Percentiles rank a stretch among this genome's conserved stretches.
These are phyloP conservation scores for Hypholoma fasciculare DNA, from an alignment of 768 basidiomycete species.

Conservation along the genomic window DNA sequence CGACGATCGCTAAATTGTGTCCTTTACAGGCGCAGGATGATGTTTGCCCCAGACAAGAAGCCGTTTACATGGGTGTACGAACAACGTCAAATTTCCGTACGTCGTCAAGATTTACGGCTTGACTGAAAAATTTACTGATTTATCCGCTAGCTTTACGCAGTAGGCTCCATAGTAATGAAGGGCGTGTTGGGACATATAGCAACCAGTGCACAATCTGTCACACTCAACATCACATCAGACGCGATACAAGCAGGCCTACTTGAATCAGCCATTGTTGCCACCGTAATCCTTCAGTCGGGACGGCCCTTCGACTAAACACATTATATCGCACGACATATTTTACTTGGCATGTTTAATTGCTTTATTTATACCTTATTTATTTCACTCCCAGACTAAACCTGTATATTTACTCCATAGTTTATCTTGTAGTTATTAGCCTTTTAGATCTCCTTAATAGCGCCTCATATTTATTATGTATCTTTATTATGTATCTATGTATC, in stretches of 20 bases:
- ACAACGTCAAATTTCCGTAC: background rate
- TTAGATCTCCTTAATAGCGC: no score
- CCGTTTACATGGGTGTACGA: constrained; percentile 1
- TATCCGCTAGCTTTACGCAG: background rate
- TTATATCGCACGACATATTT: background rate
- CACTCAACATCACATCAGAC: constrained; percentile 6
- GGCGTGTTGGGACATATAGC: background rate
- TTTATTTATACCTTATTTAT: no score
- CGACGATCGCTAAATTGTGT: background rate
- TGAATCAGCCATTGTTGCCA: constrained; percentile 6
- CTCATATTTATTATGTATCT: background rate
- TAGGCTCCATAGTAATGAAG: background rate
- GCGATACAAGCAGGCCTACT: constrained; percentile 6
- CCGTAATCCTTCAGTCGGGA: background rate
- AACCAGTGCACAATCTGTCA: background rate
- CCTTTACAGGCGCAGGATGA: background rate
- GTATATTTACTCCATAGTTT: no score
- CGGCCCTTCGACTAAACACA: background rate
- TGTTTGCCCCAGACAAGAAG: background rate
- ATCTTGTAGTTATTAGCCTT: no score
- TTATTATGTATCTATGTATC: background rate
- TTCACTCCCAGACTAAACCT: no score
- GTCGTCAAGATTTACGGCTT: background rate
- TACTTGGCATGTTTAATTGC: background rate
- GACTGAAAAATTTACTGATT: background rate